Base-by-base conservation (phyloP, 768 basidiomycete genomes). In the Cystobasidium tubakii region DNA sequence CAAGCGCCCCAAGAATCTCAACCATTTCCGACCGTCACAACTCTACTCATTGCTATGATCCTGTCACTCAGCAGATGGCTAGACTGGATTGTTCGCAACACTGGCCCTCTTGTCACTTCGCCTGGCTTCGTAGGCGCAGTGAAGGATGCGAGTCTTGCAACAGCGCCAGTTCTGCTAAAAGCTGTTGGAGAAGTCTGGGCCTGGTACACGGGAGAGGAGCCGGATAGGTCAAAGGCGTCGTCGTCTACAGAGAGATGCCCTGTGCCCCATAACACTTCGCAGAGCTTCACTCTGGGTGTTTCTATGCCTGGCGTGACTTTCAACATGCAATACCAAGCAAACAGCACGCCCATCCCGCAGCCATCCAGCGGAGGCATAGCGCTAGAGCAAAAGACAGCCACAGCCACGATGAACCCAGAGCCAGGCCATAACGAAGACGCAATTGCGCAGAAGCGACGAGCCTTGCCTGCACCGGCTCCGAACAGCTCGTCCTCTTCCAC, bases 251-350 rank as follows among this genome's bases (percentile, higher is more conserved):
- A 7, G n/a, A n/a, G n/a, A 29, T 7, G 9, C 27, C 6, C 10
- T 55, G 53, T 55, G 6, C 53, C 53, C 27, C n/a, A n/a, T n/a
- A 55, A 55, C 6, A 55, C 53, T 55, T 55, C 53, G n/a, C 53
- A 55, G n/a, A 55, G 9, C 27, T n/a, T 55, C n/a, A 55, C 53
- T 7, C 10, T 55, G 7, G 53, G 53, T n/a, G n/a, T 55, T n/a
- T 23, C 21, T 7, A 55, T 55, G 53, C 53, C 53, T 9, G 53
- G 53, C 53, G 53, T 55, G 10, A 55, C n/a, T 55, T n/a, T 55
- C n/a, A 55, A 55, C 53, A 29, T 55, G 21, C 53, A 55, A 29
- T 55, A 55, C n/a, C 21, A n/a, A n/a, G 21, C 53, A 10, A 55
- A 55, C n/a, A 55, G 27, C n/a, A n/a, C 53, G 27, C 53, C 53